A percentile compares a stretch with the other conserved stretches of the same genome.
phyloP scores from a whole-genome alignment of 768 basidiomycete genomes.

The Boletus reticulatus region DNA sequence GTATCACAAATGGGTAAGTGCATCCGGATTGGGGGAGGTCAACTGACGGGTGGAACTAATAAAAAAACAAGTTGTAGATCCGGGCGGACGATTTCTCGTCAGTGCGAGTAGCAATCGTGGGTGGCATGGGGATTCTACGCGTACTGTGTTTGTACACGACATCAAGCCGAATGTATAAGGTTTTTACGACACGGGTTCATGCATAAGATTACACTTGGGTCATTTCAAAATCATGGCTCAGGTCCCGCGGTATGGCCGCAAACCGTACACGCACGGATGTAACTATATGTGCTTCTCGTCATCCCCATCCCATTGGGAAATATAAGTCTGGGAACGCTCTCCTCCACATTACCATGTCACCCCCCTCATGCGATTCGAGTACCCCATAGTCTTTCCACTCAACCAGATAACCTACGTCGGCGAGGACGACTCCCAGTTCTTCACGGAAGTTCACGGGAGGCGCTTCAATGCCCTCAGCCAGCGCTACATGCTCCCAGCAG shows the following conservation, averaged over 20 bases:
- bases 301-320: conserved; percentile 25
- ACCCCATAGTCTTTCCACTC: conserved; percentile 33
- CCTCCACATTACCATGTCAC: conserved; percentile 19
- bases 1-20: conserved; percentile 89
- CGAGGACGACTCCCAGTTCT: conserved; percentile 50
- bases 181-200: conserved; percentile 28
- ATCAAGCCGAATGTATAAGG: conserved; percentile 50
- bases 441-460: conserved; percentile 51
- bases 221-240: conserved; percentile 32
- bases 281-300: conserved; percentile 32
- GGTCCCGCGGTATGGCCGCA: conserved; percentile 35
- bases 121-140: conserved; percentile 90
- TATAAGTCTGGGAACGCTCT: conserved; percentile 28
- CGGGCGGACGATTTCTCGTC: conserved; percentile 78
- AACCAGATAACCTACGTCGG: conserved; percentile 38
- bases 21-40: conserved; percentile 17
- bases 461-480: conserved; percentile 53
- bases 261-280: conserved; percentile 20
- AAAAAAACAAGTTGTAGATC: conserved; percentile 69
- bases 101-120: conserved; percentile 93
- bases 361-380: conserved; percentile 30
- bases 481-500: conserved; percentile 62
- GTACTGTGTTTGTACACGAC: conserved; percentile 89
- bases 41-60: conserved; percentile 18
- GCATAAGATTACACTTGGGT: conserved; percentile 26